Base-by-base conservation (phyloP, 257 asterid genomes). In the Lithospermum erythrorhizon region DNA sequence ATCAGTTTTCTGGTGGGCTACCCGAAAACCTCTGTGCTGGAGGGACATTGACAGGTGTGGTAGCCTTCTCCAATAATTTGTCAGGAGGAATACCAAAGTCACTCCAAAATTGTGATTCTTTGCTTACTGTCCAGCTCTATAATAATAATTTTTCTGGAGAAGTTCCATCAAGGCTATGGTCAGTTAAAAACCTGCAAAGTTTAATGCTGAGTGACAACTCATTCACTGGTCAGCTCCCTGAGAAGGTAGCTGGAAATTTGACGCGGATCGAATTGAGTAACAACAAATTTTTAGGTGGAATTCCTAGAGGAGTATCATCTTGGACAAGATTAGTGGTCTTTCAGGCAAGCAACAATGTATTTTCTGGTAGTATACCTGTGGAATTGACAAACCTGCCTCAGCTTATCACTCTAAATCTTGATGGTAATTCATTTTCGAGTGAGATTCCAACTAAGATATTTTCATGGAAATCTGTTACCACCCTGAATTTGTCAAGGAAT, bases 21-120 rank as follows among this genome's bases (percentile, higher is more conserved):
- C 98, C 98, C 37, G 87, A 72, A 17, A 77, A 84, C 65, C 57
- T 91, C 27, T 91, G 98, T 60, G 75, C 93, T 13, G 77, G 93
- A 4, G 70, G 76, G 21, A 69, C 76, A 65, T 65, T 91, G 23
- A 14, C 61, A 22, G 95, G 95, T 5, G 58, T 82, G 52, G 81
- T 80, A 21, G 96, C 86, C 47, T 86, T 70, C 63, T 68, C 67
- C 71, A 91, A 88, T 77, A 70, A 76, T 59, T 51, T 88, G 21
- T 66, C 82, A 6, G 98, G 98, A n/a, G 78, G 53, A 55, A 79
- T 91, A 53, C 96, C 98, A 1, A 73, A 75, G 54, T 78, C 94
- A 6, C 81, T 90, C 10, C 83, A 62, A 30, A 65, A 32, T 62
- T 91, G 98, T 24, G 69, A 70, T 5, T 68, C 76, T 35, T 37